A percentile compares a stretch with the other conserved stretches of the same genome.
phyloP scores from a whole-genome alignment of 495 filamentous ascomycete genomes.

The Penicillium chermesinum region DNA sequence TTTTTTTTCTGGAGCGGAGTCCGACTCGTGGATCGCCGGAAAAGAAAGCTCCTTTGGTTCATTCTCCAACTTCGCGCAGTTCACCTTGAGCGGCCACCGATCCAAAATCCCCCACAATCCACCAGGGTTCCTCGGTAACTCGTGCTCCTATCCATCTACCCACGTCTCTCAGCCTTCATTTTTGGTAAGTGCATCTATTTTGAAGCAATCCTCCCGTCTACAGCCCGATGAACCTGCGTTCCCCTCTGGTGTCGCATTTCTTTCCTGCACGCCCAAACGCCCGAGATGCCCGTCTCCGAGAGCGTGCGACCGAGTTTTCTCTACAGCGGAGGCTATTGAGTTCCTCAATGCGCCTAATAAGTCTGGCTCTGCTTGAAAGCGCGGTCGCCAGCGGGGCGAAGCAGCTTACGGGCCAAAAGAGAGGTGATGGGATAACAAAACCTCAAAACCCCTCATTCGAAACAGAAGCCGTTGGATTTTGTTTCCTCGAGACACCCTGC shows the following conservation, averaged over 20 bases:
- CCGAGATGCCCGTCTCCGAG: neutral
- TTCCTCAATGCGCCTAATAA: neutral
- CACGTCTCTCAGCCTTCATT: neutral
- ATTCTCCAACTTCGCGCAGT: conserved; percentile 27
- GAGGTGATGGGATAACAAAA: neutral
- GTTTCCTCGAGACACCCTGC: too few relatives aligned
- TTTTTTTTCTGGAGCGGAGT: conserved; percentile 29
- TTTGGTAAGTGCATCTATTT: conserved; percentile 20
- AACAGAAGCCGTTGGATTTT: too few relatives aligned
- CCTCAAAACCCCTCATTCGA: neutral
- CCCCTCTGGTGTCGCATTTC: conserved; percentile 16
- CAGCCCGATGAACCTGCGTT: conserved; percentile 13
- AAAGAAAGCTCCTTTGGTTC: conserved; percentile 32
- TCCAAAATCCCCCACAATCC: conserved; percentile 6
- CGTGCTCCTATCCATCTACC: neutral
- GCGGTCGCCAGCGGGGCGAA: neutral
- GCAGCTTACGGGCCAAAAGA: neutral
- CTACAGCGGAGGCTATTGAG: neutral
- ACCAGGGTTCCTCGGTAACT: conserved; percentile 11
- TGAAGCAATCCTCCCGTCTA: conserved; percentile 13
- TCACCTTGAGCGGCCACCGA: conserved; percentile 13
- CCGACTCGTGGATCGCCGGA: conserved; percentile 30
- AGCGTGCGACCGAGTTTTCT: neutral
- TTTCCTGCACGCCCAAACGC: conserved; percentile 9
- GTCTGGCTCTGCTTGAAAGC: neutral